Base-by-base conservation (phyloP, 2,329 filamentous ascomycete species). In the Lithohypha guttulata region DNA sequence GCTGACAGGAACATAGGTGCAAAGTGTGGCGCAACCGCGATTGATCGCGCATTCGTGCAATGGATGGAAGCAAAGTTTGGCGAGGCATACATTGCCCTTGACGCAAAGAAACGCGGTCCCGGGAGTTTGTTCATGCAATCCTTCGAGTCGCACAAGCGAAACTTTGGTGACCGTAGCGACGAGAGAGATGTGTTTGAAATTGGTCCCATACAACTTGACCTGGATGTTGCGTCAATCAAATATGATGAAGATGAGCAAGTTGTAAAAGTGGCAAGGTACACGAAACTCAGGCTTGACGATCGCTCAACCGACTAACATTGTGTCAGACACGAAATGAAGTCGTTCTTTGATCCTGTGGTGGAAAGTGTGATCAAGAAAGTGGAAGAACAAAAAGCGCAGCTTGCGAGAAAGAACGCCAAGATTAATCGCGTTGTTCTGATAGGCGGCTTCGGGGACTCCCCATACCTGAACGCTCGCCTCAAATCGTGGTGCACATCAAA, bases 41-140 rank as follows among this genome's bases (percentile, higher is more conserved):
- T 62, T 10, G 59, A 62, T 36, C 48, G 58, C 1, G 47, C 53
- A 11, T 55, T 61, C 34, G 51, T 59, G 29, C 32, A 47, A 8
- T 51, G 51, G 34, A 55, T 61, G 52, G 41, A 43, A 2, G 14
- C 44, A 6, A 49, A 37, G 2, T 61, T 59, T 40, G 57, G 56
- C 0, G 18, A 32, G 3, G 49, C 50, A 0, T 62, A 59, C 43
- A 44, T 50, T 5, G 18, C 33, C 4, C 30, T 62, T 9, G 38
- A 45, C 1, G 15, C 42, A 2, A 44, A 50, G 22, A 46, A 51
- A 33, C 56, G 45, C 13, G 52, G 53, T 1, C 48, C 54, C 1
- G 56, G 57, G 9, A 58, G 55, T 28, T 19, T 42, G 5, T 57
- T 61, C 28, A 62, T 61, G 58, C 50, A 51, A 13, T 43, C 48